Percentiles rank a stretch among this genome's conserved stretches.
These are phyloP conservation scores for Acacia pycnantha DNA, from an alignment of 331 rosid genomes.

Conservation along the genomic window DNA sequence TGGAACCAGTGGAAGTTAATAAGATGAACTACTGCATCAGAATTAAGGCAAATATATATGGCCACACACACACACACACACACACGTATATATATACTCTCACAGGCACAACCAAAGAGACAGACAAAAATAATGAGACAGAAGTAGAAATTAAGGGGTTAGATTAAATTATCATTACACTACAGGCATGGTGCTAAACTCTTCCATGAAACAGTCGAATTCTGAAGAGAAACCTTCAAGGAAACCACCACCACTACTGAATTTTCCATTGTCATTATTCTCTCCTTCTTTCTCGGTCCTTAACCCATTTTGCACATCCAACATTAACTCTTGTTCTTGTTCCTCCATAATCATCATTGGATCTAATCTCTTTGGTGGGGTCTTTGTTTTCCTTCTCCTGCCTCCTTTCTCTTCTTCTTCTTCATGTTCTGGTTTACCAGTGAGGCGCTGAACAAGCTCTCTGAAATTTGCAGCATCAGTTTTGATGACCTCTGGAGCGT, in stretches of 20 bases:
- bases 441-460: constrained; percentile 55
- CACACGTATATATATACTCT: background rate
- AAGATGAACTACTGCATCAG: background rate
- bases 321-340: constrained; percentile 20
- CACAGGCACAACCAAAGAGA: background rate
- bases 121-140: background rate
- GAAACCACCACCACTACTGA: constrained; percentile 24
- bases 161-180: constrained; percentile 10
- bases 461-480: constrained; percentile 49
- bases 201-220: constrained; percentile 44
- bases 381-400: constrained; percentile 4
- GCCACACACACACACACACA: too few species aligned
- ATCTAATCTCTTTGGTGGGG: constrained; percentile 21
- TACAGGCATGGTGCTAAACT: constrained; percentile 29
- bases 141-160: constrained; percentile 1
- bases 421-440: constrained; percentile 48
- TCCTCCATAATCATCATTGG: constrained; percentile 4
- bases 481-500: constrained; percentile 51
- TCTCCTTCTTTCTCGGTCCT: background rate
- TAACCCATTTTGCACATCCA: constrained; percentile 27
- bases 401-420: background rate
- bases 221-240: constrained; percentile 42
- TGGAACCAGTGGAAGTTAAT: constrained; percentile 11
- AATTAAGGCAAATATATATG: background rate
- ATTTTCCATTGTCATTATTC: background rate